These are phyloP conservation scores for Plantago lanceolata DNA, from an alignment of 305 asterid species.

Conservation along the genomic window DNA sequence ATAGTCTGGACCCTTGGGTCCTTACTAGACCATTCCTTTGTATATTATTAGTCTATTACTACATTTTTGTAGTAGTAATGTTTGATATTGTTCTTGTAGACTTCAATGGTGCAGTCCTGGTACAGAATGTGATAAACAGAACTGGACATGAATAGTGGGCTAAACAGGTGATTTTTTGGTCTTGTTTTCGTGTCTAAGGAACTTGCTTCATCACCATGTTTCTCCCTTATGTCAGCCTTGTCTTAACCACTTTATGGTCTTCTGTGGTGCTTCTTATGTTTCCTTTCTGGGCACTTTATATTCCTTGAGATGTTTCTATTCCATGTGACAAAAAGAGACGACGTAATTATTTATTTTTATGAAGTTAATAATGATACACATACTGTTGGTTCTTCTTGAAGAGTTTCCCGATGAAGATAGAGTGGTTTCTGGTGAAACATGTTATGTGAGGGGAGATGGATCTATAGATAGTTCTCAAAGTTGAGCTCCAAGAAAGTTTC, in stretches of 20 bases:
- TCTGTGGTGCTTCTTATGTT: neutral
- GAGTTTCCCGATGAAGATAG: constrained; percentile 9
- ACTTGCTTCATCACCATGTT: too few species aligned
- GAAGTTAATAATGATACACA: constrained; percentile 35
- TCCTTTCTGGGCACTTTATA: too few species aligned
- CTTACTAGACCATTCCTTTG: too few species aligned
- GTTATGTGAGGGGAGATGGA: constrained; percentile 24
- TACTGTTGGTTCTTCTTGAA: constrained; percentile 55
- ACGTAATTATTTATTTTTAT: constrained; percentile 33
- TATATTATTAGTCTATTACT: too few species aligned
- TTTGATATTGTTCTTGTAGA: constrained; percentile 46
- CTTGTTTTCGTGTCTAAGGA: too few species aligned
- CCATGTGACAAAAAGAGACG: constrained; percentile 37
- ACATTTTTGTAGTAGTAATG: constrained; percentile 16
- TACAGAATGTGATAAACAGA: constrained; percentile 77
- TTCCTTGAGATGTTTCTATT: too few species aligned
- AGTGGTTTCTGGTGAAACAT: constrained; percentile 33
- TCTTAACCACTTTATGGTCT: neutral
- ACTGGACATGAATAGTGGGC: constrained; percentile 96
- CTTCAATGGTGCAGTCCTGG: constrained; percentile 91
- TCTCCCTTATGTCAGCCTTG: neutral
- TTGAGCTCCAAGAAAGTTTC: constrained; percentile 75
- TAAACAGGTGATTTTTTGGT: constrained; percentile 50
- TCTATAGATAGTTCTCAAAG: constrained; percentile 31
- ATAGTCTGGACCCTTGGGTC: too few species aligned